Percentiles rank a stretch among this genome's conserved stretches.
Evolutionary conservation across 1,284 basidiomycete species (phyloP).

Genomic region (Pseudozyma flocculosa): DNA sequence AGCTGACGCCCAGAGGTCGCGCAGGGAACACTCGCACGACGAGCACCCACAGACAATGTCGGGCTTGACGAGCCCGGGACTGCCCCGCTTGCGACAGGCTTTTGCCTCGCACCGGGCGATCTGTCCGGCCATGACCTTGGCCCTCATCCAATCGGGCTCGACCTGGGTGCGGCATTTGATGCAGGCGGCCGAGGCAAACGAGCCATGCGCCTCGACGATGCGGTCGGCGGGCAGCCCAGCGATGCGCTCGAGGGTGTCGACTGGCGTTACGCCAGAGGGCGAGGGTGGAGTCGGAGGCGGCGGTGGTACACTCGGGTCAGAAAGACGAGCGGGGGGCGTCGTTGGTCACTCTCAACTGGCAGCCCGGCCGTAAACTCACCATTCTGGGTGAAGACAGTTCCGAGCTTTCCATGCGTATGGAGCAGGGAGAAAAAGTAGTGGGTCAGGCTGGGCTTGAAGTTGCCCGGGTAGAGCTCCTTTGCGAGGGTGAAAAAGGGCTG

Average conservation of each 20-base stretch:
- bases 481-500: constrained; percentile 59
- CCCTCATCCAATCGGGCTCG: constrained; percentile 39
- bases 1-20: not conserved
- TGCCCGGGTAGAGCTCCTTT: constrained; percentile 84
- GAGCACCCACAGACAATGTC: constrained; percentile 54
- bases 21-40: too few species aligned
- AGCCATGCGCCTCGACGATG: constrained; percentile 92
- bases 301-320: too few species aligned
- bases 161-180: constrained; percentile 39
- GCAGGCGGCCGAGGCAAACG: constrained; percentile 58
- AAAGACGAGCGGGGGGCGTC: too few species aligned
- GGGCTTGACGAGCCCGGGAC: constrained; percentile 49
- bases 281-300: too few species aligned
- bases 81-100: constrained; percentile 16
- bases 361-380: too few species aligned
- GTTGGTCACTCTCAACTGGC: constrained; percentile 58
- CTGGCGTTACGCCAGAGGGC: constrained; percentile 59
- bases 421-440: constrained; percentile 87
- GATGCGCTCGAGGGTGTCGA: constrained; percentile 86
- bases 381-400: constrained; percentile 75
- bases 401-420: constrained; percentile 67
- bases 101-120: constrained; percentile 42
- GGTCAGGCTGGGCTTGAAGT: constrained; percentile 79
- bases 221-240: constrained; percentile 73
- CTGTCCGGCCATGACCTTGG: constrained; percentile 34